A percentile compares a stretch with the other conserved stretches of the same genome.
These are phyloP conservation scores for Aspergillus novofumigatus DNA, from an alignment of 2,329 filamentous ascomycete genomes.

Conservation along the genomic window DNA sequence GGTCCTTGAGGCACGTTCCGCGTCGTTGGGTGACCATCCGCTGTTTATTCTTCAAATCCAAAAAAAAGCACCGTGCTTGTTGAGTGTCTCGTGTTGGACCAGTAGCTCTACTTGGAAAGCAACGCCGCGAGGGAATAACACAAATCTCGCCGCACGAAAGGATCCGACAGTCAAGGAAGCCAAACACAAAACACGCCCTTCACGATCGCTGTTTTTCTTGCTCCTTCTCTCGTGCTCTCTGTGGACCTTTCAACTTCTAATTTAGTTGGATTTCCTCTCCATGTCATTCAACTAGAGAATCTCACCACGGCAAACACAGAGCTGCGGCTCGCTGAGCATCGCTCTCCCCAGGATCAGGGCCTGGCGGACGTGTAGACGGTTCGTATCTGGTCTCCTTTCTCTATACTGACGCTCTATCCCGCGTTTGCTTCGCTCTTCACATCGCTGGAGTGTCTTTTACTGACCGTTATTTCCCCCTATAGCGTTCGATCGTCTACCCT, in stretches of 20 bases:
- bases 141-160: slow-evolving; percentile 7
- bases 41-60: background rate
- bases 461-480: slow-evolving; percentile 18
- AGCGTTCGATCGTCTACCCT: slow-evolving; percentile 32
- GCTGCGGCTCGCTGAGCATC: slow-evolving; percentile 39
- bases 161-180: slow-evolving; percentile 13
- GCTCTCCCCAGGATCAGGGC: slow-evolving; percentile 38
- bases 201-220: slow-evolving; percentile 22
- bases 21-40: background rate
- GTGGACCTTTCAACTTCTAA: slow-evolving; percentile 8
- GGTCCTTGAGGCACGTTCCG: background rate
- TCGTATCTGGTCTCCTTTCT: slow-evolving; percentile 21
- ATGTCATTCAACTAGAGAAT: slow-evolving; percentile 41
- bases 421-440: slow-evolving; percentile 1
- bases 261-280: slow-evolving; percentile 16
- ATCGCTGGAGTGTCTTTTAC: slow-evolving; percentile 5
- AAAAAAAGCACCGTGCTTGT: background rate
- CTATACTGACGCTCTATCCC: slow-evolving; percentile 2
- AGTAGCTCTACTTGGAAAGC: background rate
- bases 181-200: slow-evolving; percentile 12
- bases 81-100: slow-evolving; percentile 6
- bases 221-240: slow-evolving; percentile 18
- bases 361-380: slow-evolving; percentile 42
- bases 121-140: slow-evolving; percentile 3
- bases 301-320: slow-evolving; percentile 27